These are phyloP conservation scores for Conringia planisiliqua DNA, from an alignment of 345 rosid species.

Conservation along the genomic window DNA sequence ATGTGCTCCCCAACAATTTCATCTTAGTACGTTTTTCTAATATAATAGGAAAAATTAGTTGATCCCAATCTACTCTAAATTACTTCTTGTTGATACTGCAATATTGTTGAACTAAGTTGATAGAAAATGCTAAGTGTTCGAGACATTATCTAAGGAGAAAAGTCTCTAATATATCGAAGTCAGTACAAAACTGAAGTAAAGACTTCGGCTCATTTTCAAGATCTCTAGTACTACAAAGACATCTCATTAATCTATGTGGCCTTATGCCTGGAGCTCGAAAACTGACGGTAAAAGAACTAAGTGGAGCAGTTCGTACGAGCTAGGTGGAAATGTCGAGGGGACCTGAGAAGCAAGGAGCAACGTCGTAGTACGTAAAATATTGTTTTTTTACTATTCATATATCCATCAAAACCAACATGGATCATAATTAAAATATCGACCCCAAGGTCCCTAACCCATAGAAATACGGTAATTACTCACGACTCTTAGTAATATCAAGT, in stretches of 20 bases:
- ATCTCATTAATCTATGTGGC: background rate
- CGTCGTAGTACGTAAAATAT: no score
- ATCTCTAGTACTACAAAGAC: background rate
- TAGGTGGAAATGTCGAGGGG: background rate
- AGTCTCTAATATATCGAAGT: background rate
- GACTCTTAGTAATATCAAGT: background rate
- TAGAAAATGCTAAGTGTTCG: background rate
- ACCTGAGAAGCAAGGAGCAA: background rate
- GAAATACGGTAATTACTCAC: background rate
- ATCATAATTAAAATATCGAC: background rate
- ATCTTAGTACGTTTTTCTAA: background rate
- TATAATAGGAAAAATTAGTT: background rate
- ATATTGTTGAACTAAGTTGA: background rate
- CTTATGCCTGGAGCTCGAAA: background rate
- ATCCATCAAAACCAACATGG: background rate
- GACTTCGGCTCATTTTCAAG: background rate
- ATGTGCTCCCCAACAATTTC: slow-evolving; percentile 35
- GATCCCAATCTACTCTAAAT: background rate
- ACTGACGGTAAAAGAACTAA: background rate
- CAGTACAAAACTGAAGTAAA: background rate
- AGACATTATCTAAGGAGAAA: background rate
- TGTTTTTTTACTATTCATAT: no score
- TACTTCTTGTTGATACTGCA: background rate
- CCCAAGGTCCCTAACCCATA: background rate
- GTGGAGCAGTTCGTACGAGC: background rate